Conservation (phyloP, 106 monocot species). For the Dendrobium officinale region DNA sequence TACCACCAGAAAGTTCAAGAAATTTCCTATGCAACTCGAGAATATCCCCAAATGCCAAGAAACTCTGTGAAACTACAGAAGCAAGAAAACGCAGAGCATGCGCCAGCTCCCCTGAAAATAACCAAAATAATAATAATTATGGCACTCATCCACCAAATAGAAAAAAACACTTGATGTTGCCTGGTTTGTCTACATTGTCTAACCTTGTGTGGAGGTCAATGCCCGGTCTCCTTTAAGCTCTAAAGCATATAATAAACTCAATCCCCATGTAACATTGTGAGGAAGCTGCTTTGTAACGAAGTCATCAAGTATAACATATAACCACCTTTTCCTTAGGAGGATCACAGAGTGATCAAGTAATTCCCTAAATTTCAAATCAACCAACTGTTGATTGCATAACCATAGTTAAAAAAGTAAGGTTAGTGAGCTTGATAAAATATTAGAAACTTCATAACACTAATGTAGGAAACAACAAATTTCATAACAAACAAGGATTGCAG, state of each 20-base stretch:
- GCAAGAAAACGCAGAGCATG: slow-evolving; percentile 95
- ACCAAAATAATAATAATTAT: slow-evolving; percentile 4
- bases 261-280: slow-evolving; percentile 97
- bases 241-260: slow-evolving; percentile 92
- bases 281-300: slow-evolving; percentile 96
- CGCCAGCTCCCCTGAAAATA: slow-evolving; percentile 72
- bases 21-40: slow-evolving; percentile 90
- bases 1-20: slow-evolving; percentile 90
- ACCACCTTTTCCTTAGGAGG: slow-evolving; percentile 73
- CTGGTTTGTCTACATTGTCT: neutral
- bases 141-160: neutral
- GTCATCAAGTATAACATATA: slow-evolving; percentile 91
- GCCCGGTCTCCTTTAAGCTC: slow-evolving; percentile 95
- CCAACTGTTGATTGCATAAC: slow-evolving; percentile 47
- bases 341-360: slow-evolving; percentile 68
- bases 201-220: slow-evolving; percentile 83
- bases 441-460: neutral
- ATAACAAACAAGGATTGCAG: neutral
- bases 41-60: slow-evolving; percentile 98
- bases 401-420: slow-evolving; percentile 2
- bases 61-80: slow-evolving; percentile 96
- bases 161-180: neutral
- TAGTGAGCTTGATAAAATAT: neutral
- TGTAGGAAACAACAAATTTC: slow-evolving; percentile 1
- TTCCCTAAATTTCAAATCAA: slow-evolving; percentile 74